Evolutionary conservation across 2,329 filamentous ascomycete species (phyloP).

Genomic region (Colletotrichum gigasporum): DNA sequence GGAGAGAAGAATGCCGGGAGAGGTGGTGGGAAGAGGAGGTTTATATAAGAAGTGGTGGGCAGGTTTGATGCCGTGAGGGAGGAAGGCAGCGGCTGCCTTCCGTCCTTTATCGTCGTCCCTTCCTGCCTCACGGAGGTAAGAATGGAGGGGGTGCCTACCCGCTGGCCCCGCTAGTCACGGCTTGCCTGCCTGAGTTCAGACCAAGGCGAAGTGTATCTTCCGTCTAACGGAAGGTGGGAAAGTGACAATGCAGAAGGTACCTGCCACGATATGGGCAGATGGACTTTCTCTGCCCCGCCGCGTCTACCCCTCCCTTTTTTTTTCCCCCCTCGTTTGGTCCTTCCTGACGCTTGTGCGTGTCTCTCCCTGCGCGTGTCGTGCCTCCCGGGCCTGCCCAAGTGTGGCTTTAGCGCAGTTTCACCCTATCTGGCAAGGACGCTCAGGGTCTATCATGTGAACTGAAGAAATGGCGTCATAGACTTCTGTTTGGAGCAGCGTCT

Average conservation of each 20-base stretch:
- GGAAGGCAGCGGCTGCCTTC: slow-evolving; percentile 9
- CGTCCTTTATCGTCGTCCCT: slow-evolving; percentile 16
- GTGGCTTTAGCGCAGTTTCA: slow-evolving; percentile 29
- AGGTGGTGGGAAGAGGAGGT: slow-evolving; percentile 31
- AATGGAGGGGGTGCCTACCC: slow-evolving; percentile 20
- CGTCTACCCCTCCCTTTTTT: slow-evolving; percentile 14
- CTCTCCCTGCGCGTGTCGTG: slow-evolving; percentile 20
- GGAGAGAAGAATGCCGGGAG: background rate
- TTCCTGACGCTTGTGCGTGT: slow-evolving; percentile 6
- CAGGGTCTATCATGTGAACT: slow-evolving; percentile 33
- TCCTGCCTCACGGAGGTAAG: background rate
- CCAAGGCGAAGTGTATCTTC: background rate
- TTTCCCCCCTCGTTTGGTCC: slow-evolving; percentile 24
- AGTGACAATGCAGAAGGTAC: background rate
- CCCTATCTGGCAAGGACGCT: slow-evolving; percentile 28
- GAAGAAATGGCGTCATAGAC: slow-evolving; percentile 32
- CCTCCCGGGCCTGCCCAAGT: slow-evolving; percentile 16
- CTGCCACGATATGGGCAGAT: background rate
- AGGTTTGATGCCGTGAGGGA: slow-evolving; percentile 11
- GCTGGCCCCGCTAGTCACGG: slow-evolving; percentile 20
- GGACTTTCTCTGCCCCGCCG: background rate
- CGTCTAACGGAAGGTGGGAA: background rate
- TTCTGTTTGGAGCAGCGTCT: slow-evolving; percentile 9
- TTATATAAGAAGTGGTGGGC: slow-evolving; percentile 36
- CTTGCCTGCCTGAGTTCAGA: background rate